Base-by-base conservation (phyloP, 805 yeast species). In the Cyberlindnera misumaiensis region DNA sequence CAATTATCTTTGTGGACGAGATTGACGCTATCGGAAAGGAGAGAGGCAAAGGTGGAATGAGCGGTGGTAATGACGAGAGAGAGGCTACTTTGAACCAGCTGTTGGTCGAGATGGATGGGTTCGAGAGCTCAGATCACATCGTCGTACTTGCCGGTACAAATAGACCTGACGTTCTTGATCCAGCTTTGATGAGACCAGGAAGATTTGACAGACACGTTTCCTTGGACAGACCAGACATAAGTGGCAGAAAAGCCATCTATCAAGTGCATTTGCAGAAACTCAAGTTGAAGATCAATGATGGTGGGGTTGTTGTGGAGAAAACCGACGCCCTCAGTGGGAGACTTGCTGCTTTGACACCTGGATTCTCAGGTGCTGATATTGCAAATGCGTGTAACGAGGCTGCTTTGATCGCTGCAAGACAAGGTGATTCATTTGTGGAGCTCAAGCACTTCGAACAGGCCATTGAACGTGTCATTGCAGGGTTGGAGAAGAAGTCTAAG, bases 81-180 rank as follows among this genome's bases (percentile, higher is more conserved):
- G 96, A 89, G 62, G 83, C 87, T 33, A 89, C 97, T 0, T 72
- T 89, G 55, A 89, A 89, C 65, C 96, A 89, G 67, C 69, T 89
- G 40, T 70, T 89, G 46, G 96, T 89, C 31, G 97, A 89, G 61
- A 86, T 89, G 95, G 97, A 89, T 63, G 97, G 96, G 5, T 89
- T 89, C 56, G 80, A 79, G 26, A 71, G 83, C n/a, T 65, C 80
- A 29, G 95, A 89, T 56, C 95, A 89, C 56, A 88, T 89, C 38
- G 96, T 89, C 34, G 96, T 89, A 5, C 68, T 89, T 36, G 96
- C 96, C 0, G 97, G 96, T 68, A 89, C 97, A 2, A 89, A 89
- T 61, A 76, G 96, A 57, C 83, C 94, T 1, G 97, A 89, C 60
- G 85, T 88, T 36, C 70, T 89, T 49, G 97, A 89, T 60, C 77